phyloP scores from a whole-genome alignment of 441 rosid genomes.

The Euphorbia schlechtendalii region DNA sequence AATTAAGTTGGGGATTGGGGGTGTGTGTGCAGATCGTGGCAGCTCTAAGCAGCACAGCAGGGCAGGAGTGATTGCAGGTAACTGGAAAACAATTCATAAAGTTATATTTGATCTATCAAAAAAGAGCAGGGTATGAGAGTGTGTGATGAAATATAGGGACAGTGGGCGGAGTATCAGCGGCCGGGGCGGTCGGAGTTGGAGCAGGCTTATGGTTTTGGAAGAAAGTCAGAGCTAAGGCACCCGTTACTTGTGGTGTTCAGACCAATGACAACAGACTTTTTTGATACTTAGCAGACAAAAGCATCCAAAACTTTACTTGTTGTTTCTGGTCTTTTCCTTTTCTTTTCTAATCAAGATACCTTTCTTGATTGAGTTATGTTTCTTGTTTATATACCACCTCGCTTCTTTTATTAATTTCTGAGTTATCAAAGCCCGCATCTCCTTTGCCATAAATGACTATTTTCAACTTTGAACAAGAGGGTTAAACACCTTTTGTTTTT shows the following conservation, averaged over 20 bases:
- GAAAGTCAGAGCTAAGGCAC: slow-evolving; percentile 76
- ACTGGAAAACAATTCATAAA: not conserved
- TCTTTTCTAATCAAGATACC: not conserved
- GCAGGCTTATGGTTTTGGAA: slow-evolving; percentile 70
- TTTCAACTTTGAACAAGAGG: too few species aligned
- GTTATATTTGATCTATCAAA: too few species aligned
- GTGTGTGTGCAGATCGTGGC: slow-evolving; percentile 28
- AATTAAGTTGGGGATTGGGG: too few species aligned
- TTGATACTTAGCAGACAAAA: slow-evolving; percentile 39
- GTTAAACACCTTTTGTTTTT: too few species aligned
- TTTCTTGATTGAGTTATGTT: not conserved
- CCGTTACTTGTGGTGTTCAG: slow-evolving; percentile 85
- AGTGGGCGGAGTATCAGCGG: slow-evolving; percentile 68
- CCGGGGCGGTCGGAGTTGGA: slow-evolving; percentile 67
- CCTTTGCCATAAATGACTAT: too few species aligned
- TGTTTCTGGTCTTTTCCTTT: not conserved
- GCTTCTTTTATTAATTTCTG: too few species aligned
- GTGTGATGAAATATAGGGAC: slow-evolving; percentile 36
- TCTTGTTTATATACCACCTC: not conserved
- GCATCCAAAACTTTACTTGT: not conserved
- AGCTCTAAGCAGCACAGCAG: slow-evolving; percentile 35
- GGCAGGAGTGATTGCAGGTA: slow-evolving; percentile 54
- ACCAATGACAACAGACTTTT: slow-evolving; percentile 76
- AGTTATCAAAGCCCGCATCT: too few species aligned
- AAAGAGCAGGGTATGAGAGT: not conserved